Conservation (phyloP, 495 filamentous ascomycete genomes). For the Penicillium malachiteum region DNA sequence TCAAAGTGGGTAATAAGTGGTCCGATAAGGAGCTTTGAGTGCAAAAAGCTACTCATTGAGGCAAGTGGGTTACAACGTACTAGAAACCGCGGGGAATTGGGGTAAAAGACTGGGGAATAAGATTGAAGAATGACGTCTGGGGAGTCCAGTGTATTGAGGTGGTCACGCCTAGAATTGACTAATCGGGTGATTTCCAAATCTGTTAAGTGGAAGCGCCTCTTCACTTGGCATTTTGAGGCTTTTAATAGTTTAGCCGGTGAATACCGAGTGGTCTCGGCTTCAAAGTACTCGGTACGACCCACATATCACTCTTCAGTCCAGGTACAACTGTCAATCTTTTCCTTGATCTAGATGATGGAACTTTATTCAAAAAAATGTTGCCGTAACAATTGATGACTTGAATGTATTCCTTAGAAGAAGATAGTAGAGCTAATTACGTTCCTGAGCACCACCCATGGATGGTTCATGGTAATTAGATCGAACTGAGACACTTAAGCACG, state of each 20-base stretch:
- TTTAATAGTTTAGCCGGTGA: slow-evolving; percentile 14
- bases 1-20: not conserved
- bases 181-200: slow-evolving; percentile 7
- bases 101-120: slow-evolving; percentile 6
- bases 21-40: not conserved
- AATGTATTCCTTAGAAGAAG: too few relatives aligned
- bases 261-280: not conserved
- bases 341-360: not conserved
- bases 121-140: not conserved
- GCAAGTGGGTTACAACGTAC: slow-evolving; percentile 2
- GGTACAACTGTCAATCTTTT: slow-evolving; percentile 3
- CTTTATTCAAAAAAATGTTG: not conserved
- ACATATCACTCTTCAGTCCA: slow-evolving; percentile 1
- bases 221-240: slow-evolving; percentile 1
- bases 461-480: not conserved
- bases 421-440: too few relatives aligned
- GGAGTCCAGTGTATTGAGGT: not conserved
- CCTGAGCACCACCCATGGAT: not conserved
- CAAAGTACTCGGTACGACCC: slow-evolving; percentile 10
- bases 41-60: slow-evolving; percentile 10
- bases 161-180: slow-evolving; percentile 11
- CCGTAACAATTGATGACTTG: too few relatives aligned
- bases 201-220: not conserved
- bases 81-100: slow-evolving; percentile 5
- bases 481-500: not conserved